A percentile compares a stretch with the other conserved stretches of the same genome.
These are phyloP conservation scores for Globisporangium polare DNA, from an alignment of 352 stramenopile genomes.

Conservation along the genomic window DNA sequence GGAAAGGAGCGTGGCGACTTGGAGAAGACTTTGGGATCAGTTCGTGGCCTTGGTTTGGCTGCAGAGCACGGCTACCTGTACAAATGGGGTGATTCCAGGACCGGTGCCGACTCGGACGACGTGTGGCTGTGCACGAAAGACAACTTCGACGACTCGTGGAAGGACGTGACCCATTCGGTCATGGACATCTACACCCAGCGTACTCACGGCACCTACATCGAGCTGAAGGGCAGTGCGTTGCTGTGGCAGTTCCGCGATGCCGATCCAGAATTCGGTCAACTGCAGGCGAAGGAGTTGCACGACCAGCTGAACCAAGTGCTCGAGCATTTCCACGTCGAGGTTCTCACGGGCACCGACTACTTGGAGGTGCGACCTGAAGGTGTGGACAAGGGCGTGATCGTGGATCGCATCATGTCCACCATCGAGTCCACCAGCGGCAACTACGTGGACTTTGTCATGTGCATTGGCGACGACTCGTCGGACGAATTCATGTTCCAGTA, in stretches of 20 bases:
- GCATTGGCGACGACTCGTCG: conserved; percentile 97
- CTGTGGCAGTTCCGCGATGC: conserved; percentile 99
- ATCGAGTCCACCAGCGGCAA: conserved; percentile 69
- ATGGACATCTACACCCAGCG: conserved; percentile 99
- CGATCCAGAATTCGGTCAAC: conserved; percentile 98
- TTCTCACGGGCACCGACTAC: conserved; percentile 86
- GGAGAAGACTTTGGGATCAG: conserved; percentile 90
- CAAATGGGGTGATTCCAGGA: conserved; percentile 82
- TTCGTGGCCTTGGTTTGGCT: conserved; percentile 94
- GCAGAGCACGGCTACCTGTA: conserved; percentile 99
- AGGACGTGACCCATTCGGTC: conserved; percentile 94
- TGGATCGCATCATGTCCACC: conserved; percentile 94
- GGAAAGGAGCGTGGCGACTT: conserved; percentile 95
- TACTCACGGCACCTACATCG: conserved; percentile 99
- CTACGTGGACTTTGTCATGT: conserved; percentile 96
- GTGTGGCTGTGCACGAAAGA: conserved; percentile 85
- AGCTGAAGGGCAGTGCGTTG: conserved; percentile 98
- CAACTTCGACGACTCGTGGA: conserved; percentile 96
- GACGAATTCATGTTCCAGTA: conserved; percentile 98
- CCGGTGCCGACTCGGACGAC: conserved; percentile 35
- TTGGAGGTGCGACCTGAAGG: conserved; percentile 95
- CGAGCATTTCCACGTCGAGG: conserved; percentile 94
- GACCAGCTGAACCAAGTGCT: conserved; percentile 96
- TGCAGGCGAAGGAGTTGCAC: conserved; percentile 98
- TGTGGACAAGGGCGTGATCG: conserved; percentile 98